Base-by-base conservation (phyloP, 2,329 filamentous ascomycete genomes). In the Aspergillus sp. region DNA sequence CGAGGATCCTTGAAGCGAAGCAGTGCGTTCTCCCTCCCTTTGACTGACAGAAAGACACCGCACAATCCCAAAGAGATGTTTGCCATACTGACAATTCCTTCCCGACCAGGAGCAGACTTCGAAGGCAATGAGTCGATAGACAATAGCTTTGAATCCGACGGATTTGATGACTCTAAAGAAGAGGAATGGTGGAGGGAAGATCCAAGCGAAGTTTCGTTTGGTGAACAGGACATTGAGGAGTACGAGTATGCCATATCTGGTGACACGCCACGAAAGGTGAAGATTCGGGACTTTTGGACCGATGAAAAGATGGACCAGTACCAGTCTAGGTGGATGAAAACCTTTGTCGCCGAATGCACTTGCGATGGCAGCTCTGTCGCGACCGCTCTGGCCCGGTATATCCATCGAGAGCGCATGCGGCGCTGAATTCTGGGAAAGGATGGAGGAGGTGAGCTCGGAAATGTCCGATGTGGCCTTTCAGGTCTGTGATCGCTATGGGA, bases 401-500 rank as follows among this genome's bases (percentile, higher is more conserved):
- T 70, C 34, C 7, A 55, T 23, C 58, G 61, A 45, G 50, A 58
- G 20, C n/a, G 16, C 13, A 67, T 71, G 13, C 51, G 58, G 58
- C 54, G 31, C 42, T 32, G 14, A 60, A 59, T 74, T 74, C 58
- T 70, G 65, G 62, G 40, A 54, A 23, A 50, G 65, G 3, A 73
- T 75, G 66, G 67, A 74, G 48, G 56, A 53, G 48, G 57, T 57
- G 23, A 60, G 60, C 40, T 41, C 58, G 50, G 67, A 69, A 32
- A 60, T 63, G 16, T 62, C 63, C 44, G 31, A 54, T 14, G 52
- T 76, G n/a, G 71, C 66, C 13, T 56, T 73, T 52, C 54, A 65
- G 7, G 47, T 76, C 4, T 73, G 75, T 53, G 67, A 75, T 52
- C 59, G 67, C 20, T 75, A 74, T 51, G 73, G 71, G 41, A 61